A percentile compares a stretch with the other conserved stretches of the same genome.
Conservation (phyloP, 2,329 filamentous ascomycete species). For the Beauveria pseudobassiana region DNA sequence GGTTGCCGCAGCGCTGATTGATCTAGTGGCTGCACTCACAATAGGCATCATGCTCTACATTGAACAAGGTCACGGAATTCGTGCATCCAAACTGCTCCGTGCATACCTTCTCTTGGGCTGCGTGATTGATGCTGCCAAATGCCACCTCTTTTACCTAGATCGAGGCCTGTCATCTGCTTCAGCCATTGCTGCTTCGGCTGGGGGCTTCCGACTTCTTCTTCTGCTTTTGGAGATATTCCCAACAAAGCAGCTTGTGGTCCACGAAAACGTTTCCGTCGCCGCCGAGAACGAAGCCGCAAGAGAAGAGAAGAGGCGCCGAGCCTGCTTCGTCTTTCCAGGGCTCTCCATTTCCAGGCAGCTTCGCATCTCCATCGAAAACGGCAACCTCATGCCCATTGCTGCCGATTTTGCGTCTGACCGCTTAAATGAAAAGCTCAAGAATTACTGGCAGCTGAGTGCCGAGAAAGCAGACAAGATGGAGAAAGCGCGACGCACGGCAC, state of each 20-base stretch:
- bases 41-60: conserved; percentile 6
- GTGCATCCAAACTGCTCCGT: background rate
- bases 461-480: background rate
- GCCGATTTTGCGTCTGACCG: conserved; percentile 4
- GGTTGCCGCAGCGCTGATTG: conserved; percentile 6
- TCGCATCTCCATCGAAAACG: conserved; percentile 7
- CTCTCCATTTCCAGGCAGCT: background rate
- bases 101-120: background rate
- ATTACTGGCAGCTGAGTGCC: background rate
- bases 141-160: background rate
- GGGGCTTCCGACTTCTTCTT: background rate
- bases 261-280: background rate
- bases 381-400: conserved; percentile 5
- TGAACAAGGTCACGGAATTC: conserved; percentile 1
- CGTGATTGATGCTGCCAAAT: conserved; percentile 3
- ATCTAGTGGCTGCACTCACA: background rate
- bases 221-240: background rate
- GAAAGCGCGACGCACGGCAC: background rate
- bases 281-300: background rate
- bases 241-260: background rate
- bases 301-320: background rate
- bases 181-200: background rate
- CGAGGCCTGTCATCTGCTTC: background rate
- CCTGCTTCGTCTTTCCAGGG: background rate
- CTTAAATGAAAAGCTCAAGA: background rate